These are phyloP conservation scores for Nitzschia sp. DNA, from an alignment of 108 stramenopile genomes.

Conservation along the genomic window DNA sequence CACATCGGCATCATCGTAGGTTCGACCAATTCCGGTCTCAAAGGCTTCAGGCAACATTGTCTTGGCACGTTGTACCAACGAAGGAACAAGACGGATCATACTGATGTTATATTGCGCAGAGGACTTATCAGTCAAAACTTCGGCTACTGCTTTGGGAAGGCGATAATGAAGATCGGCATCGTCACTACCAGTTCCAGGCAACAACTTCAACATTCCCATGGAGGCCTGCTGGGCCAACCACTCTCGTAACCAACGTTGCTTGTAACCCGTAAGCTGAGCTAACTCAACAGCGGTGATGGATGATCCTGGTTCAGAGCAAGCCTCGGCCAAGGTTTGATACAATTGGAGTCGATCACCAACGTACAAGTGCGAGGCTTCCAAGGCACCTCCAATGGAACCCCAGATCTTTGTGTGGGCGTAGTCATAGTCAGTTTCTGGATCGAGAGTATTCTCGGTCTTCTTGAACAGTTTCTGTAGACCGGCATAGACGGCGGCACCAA, in stretches of 20 bases:
- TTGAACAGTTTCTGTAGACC: neutral
- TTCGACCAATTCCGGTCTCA: conserved; percentile 17
- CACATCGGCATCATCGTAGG: conserved; percentile 25
- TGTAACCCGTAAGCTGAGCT: conserved; percentile 13
- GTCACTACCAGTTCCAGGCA: conserved; percentile 20
- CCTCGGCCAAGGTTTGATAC: conserved; percentile 5
- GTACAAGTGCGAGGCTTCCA: conserved; percentile 18
- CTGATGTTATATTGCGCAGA: conserved; percentile 16
- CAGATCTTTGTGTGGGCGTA: conserved; percentile 20
- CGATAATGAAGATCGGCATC: conserved; percentile 22
- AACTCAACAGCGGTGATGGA: conserved; percentile 23
- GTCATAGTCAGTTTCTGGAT: conserved; percentile 17
- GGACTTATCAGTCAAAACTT: conserved; percentile 17
- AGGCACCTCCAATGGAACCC: conserved; percentile 22
- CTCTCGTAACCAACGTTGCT: conserved; percentile 19
- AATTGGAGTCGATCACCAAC: conserved; percentile 22
- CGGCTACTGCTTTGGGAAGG: conserved; percentile 15
- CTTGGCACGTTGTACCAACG: conserved; percentile 26
- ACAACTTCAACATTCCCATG: conserved; percentile 12
- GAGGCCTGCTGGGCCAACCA: conserved; percentile 18
- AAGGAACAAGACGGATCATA: conserved; percentile 9
- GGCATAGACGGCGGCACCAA: conserved; percentile 9
- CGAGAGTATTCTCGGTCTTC: neutral
- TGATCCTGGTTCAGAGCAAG: conserved; percentile 11
- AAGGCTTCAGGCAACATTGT: conserved; percentile 29